Evolutionary conservation across 2,329 filamentous ascomycete genomes (phyloP), one percentile per base, ranked within the genome.

Genomic region (Knufia petricola): DNA sequence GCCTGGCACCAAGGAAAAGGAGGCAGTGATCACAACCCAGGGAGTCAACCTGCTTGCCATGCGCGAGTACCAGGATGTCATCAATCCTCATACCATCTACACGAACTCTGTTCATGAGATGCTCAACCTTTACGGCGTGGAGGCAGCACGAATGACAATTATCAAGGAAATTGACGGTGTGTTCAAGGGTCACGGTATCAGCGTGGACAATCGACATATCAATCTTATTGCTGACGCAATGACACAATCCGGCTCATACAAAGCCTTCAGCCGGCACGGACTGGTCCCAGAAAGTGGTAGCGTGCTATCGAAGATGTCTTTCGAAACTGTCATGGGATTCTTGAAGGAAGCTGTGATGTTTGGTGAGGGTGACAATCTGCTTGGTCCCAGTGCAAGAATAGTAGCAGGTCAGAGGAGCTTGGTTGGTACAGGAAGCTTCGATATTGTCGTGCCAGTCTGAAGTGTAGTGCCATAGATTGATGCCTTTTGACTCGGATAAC

Each of bases 271-370:
- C 68, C 84, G 92, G 42, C 94, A 86, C 63, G 92, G 90, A 1
- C 73, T 98, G 34, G 67, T 72, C 52, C 82, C 81, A 62, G 82
- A 85, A 55, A 89, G 87, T 61, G 83, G 90, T 23, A 89, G 83
- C 57, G 88, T 92, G 0, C 90, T 98, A 59, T 90, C 92, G 69
- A 96, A 96, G 76, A 96, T 96, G 90, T 94, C 87, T 66, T 98
- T 96, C 70, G 92, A 98, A 76, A 98, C 92, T 3, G 98, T 92
- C 2, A 78, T 96, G 32, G 83, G 85, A 1, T 95, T 95, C 73
- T 74, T 98, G 61, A 89, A 85, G 66, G 92, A 96, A 63, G 89
- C 92, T 1, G 84, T 95, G 21, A 72, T 94, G 50, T 87, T 94
- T 61, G 82, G 86, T 43, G 92, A 96, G 66, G 87, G 81, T 75